Percentiles rank a stretch among this genome's conserved stretches.
Conservation (phyloP, 2,329 filamentous ascomycete species). For the Arthrinium puccinioides region DNA sequence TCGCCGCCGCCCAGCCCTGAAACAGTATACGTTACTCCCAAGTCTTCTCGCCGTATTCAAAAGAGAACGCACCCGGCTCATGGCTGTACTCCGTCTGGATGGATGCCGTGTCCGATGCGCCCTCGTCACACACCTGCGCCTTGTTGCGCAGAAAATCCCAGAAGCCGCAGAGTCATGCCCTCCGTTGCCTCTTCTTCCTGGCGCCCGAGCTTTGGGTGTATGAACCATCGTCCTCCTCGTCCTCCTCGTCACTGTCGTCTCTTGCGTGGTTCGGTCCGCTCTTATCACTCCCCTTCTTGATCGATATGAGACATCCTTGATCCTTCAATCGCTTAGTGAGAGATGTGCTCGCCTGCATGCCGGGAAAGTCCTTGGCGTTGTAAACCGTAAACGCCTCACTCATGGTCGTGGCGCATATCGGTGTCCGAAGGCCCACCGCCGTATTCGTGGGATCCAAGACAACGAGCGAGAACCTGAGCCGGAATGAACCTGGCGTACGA, state of each 20-base stretch:
- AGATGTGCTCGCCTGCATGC: constrained; percentile 71
- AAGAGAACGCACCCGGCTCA: no score
- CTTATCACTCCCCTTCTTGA: constrained; percentile 78
- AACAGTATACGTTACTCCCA: no score
- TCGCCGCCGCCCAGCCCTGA: no score
- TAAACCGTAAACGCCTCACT: constrained; percentile 73
- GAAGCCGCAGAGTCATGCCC: no score
- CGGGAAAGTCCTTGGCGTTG: constrained; percentile 79
- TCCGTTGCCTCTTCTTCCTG: no score
- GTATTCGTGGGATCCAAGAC: constrained; percentile 60
- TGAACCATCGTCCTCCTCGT: constrained; percentile 32
- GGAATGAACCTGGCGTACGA: constrained; percentile 68
- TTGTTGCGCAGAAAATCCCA: no score
- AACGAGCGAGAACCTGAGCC: constrained; percentile 67
- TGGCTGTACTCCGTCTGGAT: no score
- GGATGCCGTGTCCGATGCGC: no score
- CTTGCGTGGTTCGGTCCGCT: constrained; percentile 24
- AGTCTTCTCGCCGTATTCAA: no score
- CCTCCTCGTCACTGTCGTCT: constrained; percentile 38
- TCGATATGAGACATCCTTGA: constrained; percentile 76
- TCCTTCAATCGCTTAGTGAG: constrained; percentile 68
- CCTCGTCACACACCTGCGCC: no score
- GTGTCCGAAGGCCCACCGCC: constrained; percentile 43
- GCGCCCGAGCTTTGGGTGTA: no score
- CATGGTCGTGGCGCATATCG: constrained; percentile 44